Conservation (phyloP, 106 monocot species). For the Dioscorea zingiberensis region DNA sequence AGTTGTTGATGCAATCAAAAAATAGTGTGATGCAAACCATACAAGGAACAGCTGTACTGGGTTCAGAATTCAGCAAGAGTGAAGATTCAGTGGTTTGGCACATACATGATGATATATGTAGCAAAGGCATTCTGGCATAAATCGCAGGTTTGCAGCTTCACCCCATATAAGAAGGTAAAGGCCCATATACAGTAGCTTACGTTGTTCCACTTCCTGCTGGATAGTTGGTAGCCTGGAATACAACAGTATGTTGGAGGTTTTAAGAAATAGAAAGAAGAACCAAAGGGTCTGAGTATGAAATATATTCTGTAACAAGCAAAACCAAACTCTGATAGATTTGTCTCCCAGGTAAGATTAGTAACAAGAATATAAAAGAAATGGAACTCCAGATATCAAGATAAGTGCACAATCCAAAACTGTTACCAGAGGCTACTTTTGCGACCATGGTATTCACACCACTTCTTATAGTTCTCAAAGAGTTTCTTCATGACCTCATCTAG, state of each 20-base stretch:
- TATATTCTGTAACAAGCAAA: too few species aligned
- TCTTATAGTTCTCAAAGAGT: constrained; percentile 88
- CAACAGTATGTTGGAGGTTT: background rate
- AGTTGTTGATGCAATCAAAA: too few species aligned
- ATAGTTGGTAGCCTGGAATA: constrained; percentile 59
- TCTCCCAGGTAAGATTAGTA: too few species aligned
- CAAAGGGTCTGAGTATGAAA: too few species aligned
- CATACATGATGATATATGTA: constrained; percentile 89
- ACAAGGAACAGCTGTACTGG: too few species aligned
- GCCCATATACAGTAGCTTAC: constrained; percentile 69
- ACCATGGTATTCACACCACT: constrained; percentile 89
- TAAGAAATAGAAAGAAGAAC: too few species aligned
- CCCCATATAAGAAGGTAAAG: constrained; percentile 94
- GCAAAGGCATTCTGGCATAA: constrained; percentile 87
- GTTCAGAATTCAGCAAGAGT: background rate
- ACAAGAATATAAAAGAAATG: too few species aligned
- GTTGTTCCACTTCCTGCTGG: constrained; percentile 82
- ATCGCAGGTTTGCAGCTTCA: constrained; percentile 82
- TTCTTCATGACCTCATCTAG: constrained; percentile 81
- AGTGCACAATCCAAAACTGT: constrained; percentile 11
- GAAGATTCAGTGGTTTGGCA: background rate
- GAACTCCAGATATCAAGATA: background rate
- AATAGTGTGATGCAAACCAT: too few species aligned
- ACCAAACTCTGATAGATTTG: too few species aligned
- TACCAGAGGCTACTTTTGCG: constrained; percentile 91